Conservation (phyloP, 192 early-diverging fungal genomes). For the Backusella tuberculispora region DNA sequence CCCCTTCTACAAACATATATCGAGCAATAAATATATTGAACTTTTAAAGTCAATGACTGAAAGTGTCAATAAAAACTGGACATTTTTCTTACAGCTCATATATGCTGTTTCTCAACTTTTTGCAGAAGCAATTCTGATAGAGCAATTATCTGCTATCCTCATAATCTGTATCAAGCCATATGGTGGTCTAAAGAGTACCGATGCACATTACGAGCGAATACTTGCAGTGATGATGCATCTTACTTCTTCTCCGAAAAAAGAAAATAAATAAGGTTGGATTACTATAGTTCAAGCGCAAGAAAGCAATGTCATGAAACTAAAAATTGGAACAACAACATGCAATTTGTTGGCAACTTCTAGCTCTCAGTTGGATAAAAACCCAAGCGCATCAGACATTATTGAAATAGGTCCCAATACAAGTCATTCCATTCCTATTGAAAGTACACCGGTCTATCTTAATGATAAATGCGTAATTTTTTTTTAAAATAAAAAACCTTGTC, state of each 20-base stretch:
- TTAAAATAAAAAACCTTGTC: no score
- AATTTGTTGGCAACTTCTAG: background rate
- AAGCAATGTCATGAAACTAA: background rate
- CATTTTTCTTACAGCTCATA: background rate
- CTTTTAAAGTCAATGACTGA: background rate
- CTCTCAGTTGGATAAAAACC: background rate
- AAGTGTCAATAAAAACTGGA: background rate
- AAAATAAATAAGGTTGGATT: background rate
- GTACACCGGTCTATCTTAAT: slow-evolving; percentile 3
- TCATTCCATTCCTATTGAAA: slow-evolving; percentile 24
- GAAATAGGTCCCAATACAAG: background rate
- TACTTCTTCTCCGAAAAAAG: background rate
- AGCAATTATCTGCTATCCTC: background rate
- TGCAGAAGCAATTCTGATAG: background rate
- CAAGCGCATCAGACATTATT: background rate
- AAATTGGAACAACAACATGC: background rate
- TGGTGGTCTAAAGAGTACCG: background rate
- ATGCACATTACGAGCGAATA: background rate
- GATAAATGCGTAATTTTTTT: no score
- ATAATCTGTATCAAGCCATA: background rate
- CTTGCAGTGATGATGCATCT: background rate
- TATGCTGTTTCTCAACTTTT: background rate
- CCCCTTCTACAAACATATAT: background rate
- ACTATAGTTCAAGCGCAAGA: background rate
- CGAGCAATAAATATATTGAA: background rate